Conservation (phyloP, 331 rosid species). For the Pyracantha coccinea region DNA sequence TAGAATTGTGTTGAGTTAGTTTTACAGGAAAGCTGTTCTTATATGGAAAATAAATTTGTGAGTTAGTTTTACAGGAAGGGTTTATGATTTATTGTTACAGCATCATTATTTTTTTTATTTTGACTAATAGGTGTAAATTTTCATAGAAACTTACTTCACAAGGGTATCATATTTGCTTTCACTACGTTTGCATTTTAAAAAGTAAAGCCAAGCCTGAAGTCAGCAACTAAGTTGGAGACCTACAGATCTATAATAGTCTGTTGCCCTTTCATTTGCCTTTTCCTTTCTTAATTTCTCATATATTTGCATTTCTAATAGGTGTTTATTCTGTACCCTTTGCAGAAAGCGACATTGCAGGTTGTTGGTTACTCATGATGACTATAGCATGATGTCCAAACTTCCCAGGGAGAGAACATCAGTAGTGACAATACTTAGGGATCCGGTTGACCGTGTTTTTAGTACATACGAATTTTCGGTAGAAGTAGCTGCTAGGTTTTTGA, state of each 20-base stretch:
- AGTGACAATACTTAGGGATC: conserved; percentile 94
- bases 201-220: not conserved
- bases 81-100: not conserved
- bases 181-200: not conserved
- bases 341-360: conserved; percentile 76
- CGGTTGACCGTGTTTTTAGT: conserved; percentile 86
- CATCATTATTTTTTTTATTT: not conserved
- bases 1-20: not conserved
- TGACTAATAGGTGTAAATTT: not conserved
- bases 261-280: not conserved
- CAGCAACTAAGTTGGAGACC: not conserved
- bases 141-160: not conserved
- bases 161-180: not conserved
- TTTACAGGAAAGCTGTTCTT: not conserved
- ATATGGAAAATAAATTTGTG: not conserved
- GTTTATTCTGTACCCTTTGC: conserved; percentile 18
- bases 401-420: conserved; percentile 79
- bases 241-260: not conserved
- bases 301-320: not conserved
- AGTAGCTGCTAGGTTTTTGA: conserved; percentile 96
- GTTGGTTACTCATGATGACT: conserved; percentile 90
- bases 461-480: conserved; percentile 87
- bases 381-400: conserved; percentile 80
- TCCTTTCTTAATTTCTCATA: not conserved
- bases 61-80: not conserved